These are phyloP conservation scores for Dovyalis caffra DNA, from an alignment of 345 rosid species.

Conservation along the genomic window DNA sequence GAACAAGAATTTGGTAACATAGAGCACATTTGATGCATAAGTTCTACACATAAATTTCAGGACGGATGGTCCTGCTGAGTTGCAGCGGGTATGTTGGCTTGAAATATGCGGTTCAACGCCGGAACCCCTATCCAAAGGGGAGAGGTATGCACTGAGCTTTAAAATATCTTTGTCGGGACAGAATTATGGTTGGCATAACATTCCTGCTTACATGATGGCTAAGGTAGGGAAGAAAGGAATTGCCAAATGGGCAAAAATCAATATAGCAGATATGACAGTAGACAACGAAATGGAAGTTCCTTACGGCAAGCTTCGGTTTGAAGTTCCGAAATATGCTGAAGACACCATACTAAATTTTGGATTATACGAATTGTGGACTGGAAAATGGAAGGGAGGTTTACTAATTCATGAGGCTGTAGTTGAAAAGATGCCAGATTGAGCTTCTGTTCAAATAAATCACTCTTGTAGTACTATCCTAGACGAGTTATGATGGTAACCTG, in stretches of 20 bases:
- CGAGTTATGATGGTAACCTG: not conserved
- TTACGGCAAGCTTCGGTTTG: not conserved
- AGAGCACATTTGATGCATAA: not conserved
- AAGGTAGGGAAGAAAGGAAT: slow-evolving; percentile 51
- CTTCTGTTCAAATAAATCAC: no score
- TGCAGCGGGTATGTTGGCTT: slow-evolving; percentile 53
- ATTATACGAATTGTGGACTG: slow-evolving; percentile 65
- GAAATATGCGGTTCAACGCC: slow-evolving; percentile 38
- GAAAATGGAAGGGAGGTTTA: slow-evolving; percentile 63
- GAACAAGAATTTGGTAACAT: not conserved
- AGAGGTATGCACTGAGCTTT: slow-evolving; percentile 36
- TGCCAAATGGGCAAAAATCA: slow-evolving; percentile 29
- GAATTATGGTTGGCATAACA: slow-evolving; percentile 45
- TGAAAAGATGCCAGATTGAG: slow-evolving; percentile 1
- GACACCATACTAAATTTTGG: slow-evolving; percentile 49
- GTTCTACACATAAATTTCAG: not conserved
- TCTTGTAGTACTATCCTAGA: not conserved
- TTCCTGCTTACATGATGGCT: slow-evolving; percentile 54
- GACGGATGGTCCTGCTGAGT: slow-evolving; percentile 20
- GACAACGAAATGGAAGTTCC: not conserved
- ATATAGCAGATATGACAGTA: not conserved
- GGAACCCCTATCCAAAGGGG: not conserved
- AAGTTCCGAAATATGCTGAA: not conserved
- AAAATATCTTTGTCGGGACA: slow-evolving; percentile 30
- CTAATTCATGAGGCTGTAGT: slow-evolving; percentile 43